phyloP scores from a whole-genome alignment of 495 filamentous ascomycete genomes.

The Chlorociboria aeruginascens region DNA sequence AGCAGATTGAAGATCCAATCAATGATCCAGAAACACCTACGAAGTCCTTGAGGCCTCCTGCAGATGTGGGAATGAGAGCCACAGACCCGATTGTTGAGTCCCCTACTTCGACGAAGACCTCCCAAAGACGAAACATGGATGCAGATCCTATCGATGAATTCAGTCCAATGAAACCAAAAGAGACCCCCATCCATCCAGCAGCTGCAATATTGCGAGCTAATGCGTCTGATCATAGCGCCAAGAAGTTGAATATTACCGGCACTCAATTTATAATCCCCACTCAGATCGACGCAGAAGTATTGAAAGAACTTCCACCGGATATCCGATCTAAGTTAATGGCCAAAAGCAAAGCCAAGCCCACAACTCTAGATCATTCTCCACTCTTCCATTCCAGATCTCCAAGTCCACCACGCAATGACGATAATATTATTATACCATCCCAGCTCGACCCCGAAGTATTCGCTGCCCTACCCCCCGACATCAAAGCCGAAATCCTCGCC shows the following conservation, averaged over 20 bases:
- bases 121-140: background rate
- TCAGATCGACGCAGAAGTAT: conserved; percentile 59
- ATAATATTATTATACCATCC: conserved; percentile 5
- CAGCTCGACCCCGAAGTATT: conserved; percentile 66
- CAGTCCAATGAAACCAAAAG: conserved; percentile 55
- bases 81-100: conserved; percentile 21
- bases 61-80: conserved; percentile 16
- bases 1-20: conserved; percentile 16
- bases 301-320: conserved; percentile 67
- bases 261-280: conserved; percentile 84
- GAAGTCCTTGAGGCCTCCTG: conserved; percentile 14
- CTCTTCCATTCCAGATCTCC: conserved; percentile 6
- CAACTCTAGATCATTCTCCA: conserved; percentile 11
- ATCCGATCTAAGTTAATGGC: conserved; percentile 61
- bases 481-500: conserved; percentile 66
- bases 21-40: conserved; percentile 21
- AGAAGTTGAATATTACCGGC: conserved; percentile 61
- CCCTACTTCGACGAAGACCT: conserved; percentile 8
- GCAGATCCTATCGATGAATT: conserved; percentile 42
- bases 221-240: conserved; percentile 43
- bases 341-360: conserved; percentile 21
- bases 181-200: conserved; percentile 33
- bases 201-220: conserved; percentile 40
- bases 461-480: conserved; percentile 66
- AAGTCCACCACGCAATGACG: conserved; percentile 1